Conservation (phyloP, 495 filamentous ascomycete species). For the Podospora conica region DNA sequence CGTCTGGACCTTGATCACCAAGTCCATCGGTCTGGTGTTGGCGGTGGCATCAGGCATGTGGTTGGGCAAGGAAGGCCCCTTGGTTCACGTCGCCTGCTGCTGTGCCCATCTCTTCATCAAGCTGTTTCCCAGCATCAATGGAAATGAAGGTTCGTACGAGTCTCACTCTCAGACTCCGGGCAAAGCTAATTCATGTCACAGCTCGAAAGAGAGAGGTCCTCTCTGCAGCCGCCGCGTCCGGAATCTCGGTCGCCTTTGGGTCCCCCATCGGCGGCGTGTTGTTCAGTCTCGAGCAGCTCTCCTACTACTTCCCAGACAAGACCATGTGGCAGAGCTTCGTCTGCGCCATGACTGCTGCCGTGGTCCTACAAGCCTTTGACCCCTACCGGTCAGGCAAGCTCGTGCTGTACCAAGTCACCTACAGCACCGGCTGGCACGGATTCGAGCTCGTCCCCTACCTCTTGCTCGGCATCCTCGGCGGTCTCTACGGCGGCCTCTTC, state of each 20-base stretch:
- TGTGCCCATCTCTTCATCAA: slow-evolving; percentile 96
- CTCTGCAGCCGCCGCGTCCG: slow-evolving; percentile 88
- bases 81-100: slow-evolving; percentile 97
- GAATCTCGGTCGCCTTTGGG: slow-evolving; percentile 95
- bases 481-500: slow-evolving; percentile 88
- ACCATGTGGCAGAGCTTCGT: slow-evolving; percentile 99
- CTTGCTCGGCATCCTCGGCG: slow-evolving; percentile 81
- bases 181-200: slow-evolving; percentile 27
- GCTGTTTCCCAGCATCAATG: slow-evolving; percentile 71
- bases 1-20: slow-evolving; percentile 85
- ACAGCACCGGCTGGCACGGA: slow-evolving; percentile 85
- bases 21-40: slow-evolving; percentile 85
- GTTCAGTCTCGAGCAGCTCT: slow-evolving; percentile 93
- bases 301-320: slow-evolving; percentile 98
- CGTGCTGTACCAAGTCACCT: slow-evolving; percentile 94
- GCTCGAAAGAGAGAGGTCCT: slow-evolving; percentile 93
- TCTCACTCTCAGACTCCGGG: not conserved
- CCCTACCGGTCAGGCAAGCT: slow-evolving; percentile 95
- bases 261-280: slow-evolving; percentile 91
- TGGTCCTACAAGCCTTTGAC: slow-evolving; percentile 86
- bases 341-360: slow-evolving; percentile 94
- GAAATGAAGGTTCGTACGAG: slow-evolving; percentile 72
- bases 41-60: slow-evolving; percentile 94
- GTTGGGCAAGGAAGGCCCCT: slow-evolving; percentile 96
- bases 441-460: slow-evolving; percentile 91